phyloP scores from a whole-genome alignment of 2,329 filamentous ascomycete genomes.

The Pyrenophora seminiperda region DNA sequence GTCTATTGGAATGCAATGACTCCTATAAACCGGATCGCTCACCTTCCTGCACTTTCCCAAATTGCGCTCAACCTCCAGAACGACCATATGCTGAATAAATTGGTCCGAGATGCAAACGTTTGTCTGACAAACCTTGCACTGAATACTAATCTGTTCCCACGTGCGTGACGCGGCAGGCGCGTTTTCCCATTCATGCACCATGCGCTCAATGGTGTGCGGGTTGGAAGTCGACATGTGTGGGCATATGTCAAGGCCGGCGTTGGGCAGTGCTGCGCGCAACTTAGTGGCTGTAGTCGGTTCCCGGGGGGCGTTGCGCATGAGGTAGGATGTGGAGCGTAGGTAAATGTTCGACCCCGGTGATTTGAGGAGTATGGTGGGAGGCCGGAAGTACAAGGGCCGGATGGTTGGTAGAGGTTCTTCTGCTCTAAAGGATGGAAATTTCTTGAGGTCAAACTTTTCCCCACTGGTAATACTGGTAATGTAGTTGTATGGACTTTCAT shows the following conservation, averaged over 20 bases:
- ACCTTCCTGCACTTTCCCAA: neutral
- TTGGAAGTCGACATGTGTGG: neutral
- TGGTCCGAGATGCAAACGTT: neutral
- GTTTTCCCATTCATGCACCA: neutral
- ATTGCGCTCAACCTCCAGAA: neutral
- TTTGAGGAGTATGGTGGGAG: too few species aligned
- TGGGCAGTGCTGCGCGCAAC: neutral
- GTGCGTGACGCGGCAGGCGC: neutral
- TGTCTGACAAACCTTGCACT: neutral
- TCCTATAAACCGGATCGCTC: neutral
- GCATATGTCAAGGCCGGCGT: neutral
- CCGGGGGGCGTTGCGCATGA: neutral
- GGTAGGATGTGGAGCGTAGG: neutral
- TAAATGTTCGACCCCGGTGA: too few species aligned
- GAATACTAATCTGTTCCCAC: neutral
- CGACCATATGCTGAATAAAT: neutral
- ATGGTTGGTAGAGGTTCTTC: too few species aligned
- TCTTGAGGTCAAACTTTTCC: too few species aligned
- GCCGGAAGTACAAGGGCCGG: too few species aligned
- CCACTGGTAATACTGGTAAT: too few species aligned
- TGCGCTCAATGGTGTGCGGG: neutral
- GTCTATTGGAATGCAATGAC: too few species aligned
- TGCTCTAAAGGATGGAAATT: too few species aligned
- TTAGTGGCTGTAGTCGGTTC: neutral
- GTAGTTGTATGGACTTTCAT: too few species aligned